A percentile compares a stretch with the other conserved stretches of the same genome.
These are phyloP conservation scores for Coemansia sp. DNA, from an alignment of 192 early-diverging fungal species.

Conservation along the genomic window DNA sequence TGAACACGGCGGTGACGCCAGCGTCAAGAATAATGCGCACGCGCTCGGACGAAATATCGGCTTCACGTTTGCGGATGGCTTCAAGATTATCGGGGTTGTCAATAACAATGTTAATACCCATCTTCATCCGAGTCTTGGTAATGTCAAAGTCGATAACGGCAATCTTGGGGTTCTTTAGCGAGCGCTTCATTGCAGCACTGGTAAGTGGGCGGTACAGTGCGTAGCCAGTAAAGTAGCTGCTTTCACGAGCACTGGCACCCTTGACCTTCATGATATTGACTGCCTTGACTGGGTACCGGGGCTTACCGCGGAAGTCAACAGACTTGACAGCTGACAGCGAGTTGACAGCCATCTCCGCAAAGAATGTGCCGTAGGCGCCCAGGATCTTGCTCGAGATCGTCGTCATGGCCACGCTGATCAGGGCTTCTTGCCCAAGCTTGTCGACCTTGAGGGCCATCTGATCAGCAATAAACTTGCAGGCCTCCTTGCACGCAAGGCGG, in stretches of 20 bases:
- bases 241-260: conserved; percentile 88
- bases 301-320: conserved; percentile 75
- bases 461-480: conserved; percentile 96
- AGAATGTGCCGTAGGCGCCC: conserved; percentile 96
- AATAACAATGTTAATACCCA: conserved; percentile 97
- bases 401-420: conserved; percentile 97
- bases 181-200: conserved; percentile 91
- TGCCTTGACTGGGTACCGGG: conserved; percentile 93
- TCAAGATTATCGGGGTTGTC: conserved; percentile 98
- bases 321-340: conserved; percentile 91
- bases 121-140: conserved; percentile 95
- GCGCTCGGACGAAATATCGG: conserved; percentile 93
- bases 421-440: conserved; percentile 83
- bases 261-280: conserved; percentile 98
- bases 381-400: conserved; percentile 98
- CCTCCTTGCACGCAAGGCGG: conserved; percentile 93
- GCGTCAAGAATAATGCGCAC: conserved; percentile 93
- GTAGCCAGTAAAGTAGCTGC: conserved; percentile 87
- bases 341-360: conserved; percentile 93
- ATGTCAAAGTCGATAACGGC: conserved; percentile 98
- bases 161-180: conserved; percentile 87
- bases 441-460: conserved; percentile 96
- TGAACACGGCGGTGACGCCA: conserved; percentile 96
- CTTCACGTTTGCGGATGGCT: conserved; percentile 90
- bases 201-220: conserved; percentile 98